A percentile compares a stretch with the other conserved stretches of the same genome.
phyloP scores from a whole-genome alignment of 352 stramenopile species.

The Phytophthora ohioensis region DNA sequence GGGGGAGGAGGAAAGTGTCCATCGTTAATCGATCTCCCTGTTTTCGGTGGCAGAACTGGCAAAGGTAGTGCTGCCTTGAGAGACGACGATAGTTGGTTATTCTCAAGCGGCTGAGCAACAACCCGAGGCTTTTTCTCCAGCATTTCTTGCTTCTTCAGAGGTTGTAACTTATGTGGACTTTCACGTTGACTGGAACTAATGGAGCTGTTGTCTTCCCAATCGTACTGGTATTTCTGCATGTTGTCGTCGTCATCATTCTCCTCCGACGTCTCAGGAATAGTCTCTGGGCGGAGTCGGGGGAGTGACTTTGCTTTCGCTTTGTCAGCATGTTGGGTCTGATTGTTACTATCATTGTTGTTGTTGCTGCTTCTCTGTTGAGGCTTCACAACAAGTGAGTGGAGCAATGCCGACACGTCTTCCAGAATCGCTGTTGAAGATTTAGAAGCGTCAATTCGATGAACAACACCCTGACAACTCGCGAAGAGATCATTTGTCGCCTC shows the following conservation, averaged over 20 bases:
- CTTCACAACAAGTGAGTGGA: slow-evolving; percentile 46
- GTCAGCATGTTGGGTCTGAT: slow-evolving; percentile 21
- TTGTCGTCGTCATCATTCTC: slow-evolving; percentile 51
- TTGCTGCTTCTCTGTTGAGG: slow-evolving; percentile 15
- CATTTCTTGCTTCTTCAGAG: background rate
- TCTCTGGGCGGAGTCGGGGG: slow-evolving; percentile 42
- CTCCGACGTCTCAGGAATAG: slow-evolving; percentile 62
- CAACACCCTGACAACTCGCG: slow-evolving; percentile 23
- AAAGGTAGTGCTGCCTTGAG: slow-evolving; percentile 34
- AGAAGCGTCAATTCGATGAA: slow-evolving; percentile 57
- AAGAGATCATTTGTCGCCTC: slow-evolving; percentile 65
- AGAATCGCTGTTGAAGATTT: slow-evolving; percentile 45
- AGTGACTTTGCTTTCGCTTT: slow-evolving; percentile 24
- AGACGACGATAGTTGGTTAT: slow-evolving; percentile 24
- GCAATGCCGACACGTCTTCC: slow-evolving; percentile 48
- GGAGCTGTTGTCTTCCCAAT: slow-evolving; percentile 42
- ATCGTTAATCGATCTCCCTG: slow-evolving; percentile 6
- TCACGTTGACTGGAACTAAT: slow-evolving; percentile 10
- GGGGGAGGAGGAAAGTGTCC: slow-evolving; percentile 22
- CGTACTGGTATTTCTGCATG: slow-evolving; percentile 42
- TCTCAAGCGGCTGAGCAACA: background rate
- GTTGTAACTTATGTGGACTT: slow-evolving; percentile 19
- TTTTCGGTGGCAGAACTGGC: slow-evolving; percentile 12
- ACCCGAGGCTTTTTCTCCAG: background rate
- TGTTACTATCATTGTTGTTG: slow-evolving; percentile 26